These are phyloP conservation scores for Xylaria sp. DNA, from an alignment of 2,329 filamentous ascomycete genomes.

Conservation along the genomic window DNA sequence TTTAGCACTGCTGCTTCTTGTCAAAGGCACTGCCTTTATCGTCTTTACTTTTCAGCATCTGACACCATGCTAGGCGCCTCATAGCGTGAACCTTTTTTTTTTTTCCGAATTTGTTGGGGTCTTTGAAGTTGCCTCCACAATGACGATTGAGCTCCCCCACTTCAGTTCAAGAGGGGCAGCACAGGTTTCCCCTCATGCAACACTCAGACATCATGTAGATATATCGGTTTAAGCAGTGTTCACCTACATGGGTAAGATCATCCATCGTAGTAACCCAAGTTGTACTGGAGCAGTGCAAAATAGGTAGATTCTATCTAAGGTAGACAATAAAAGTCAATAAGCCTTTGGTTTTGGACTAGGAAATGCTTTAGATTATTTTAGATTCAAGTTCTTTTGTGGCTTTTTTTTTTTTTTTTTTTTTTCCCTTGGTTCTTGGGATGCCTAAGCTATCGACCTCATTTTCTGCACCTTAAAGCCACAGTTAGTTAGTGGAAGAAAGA, in stretches of 20 bases:
- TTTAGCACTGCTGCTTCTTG: background rate
- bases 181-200: background rate
- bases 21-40: background rate
- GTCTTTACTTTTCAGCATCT: background rate
- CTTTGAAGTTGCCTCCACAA: slow-evolving; percentile 12
- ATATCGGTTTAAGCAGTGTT: slow-evolving; percentile 6
- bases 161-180: background rate
- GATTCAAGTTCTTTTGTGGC: too few relatives aligned
- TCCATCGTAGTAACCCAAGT: background rate
- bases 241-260: too few relatives aligned
- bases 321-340: too few relatives aligned
- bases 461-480: too few relatives aligned
- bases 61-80: background rate
- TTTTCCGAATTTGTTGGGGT: slow-evolving; percentile 1
- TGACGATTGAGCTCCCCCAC: slow-evolving; percentile 16
- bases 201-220: background rate
- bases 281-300: background rate
- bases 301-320: background rate
- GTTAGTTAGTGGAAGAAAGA: too few relatives aligned
- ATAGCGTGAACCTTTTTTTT: background rate
- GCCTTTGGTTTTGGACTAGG: too few relatives aligned
- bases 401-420: too few relatives aligned
- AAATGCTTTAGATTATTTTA: too few relatives aligned
- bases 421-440: too few relatives aligned
- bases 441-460: too few relatives aligned